phyloP scores from a whole-genome alignment of 1,139 yeast species.

The Casaregolazyma lundiana region DNA sequence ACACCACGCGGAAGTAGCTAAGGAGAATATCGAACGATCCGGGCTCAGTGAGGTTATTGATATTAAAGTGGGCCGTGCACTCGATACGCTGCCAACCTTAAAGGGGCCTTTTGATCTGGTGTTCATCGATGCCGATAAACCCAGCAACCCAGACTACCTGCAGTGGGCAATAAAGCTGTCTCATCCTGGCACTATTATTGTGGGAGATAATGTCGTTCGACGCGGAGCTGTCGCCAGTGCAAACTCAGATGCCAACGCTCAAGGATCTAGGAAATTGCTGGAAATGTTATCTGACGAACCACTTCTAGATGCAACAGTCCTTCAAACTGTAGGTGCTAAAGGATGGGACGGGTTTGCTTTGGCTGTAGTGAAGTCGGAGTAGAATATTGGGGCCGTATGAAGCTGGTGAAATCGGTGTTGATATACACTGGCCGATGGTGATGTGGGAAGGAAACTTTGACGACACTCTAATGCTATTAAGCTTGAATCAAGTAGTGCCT shows the following conservation, averaged over 20 bases:
- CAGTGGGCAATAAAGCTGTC: constrained; percentile 19
- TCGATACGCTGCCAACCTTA: constrained; percentile 11
- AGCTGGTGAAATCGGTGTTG: background rate
- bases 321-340: constrained; percentile 19
- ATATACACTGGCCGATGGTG: background rate
- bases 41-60: constrained; percentile 20
- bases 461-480: no score
- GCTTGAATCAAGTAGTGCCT: no score
- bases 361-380: constrained; percentile 13
- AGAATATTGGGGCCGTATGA: background rate
- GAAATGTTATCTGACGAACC: constrained; percentile 16
- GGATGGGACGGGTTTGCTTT: constrained; percentile 17
- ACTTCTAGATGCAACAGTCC: constrained; percentile 16
- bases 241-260: constrained; percentile 4
- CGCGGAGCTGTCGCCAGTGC: constrained; percentile 12
- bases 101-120: constrained; percentile 16
- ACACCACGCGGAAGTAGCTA: constrained; percentile 21
- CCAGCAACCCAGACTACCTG: constrained; percentile 17
- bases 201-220: constrained; percentile 19
- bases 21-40: constrained; percentile 17
- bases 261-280: constrained; percentile 13
- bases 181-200: constrained; percentile 16
- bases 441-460: no score
- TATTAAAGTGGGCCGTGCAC: constrained; percentile 22
- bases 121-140: constrained; percentile 22